Base-by-base conservation (phyloP, 1,139 yeast species). In the Blastobotrys apis region DNA sequence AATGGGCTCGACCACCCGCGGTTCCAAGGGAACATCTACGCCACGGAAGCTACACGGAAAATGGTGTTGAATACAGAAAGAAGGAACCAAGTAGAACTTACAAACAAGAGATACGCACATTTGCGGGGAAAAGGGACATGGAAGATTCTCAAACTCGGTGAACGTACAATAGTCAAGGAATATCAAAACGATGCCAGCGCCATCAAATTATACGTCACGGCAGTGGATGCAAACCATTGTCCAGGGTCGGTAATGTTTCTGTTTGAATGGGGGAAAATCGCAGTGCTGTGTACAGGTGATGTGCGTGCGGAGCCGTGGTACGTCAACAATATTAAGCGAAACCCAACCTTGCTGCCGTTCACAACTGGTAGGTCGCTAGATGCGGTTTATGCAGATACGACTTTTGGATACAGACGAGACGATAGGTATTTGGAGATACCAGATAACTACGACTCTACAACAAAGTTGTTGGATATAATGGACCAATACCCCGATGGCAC, bases 221-320 rank as follows among this genome's bases (percentile, higher is more conserved):
- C 65, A 4, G 45, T 67, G 5, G 63, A 59, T 27, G 63, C 53
- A 25, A 73, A 79, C 53, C 86, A 80, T 53, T 80, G 85, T 53
- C 80, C 83, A 3, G 86, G 85, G 1, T 69, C 83, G 2, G 66
- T 69, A 4, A 77, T 80, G 81, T 73, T 76, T 47, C 64, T 80
- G 32, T 51, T 80, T 1, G 77, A 78, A 51, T 58, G 65, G 2
- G 37, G 45, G 0, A 35, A 39, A 16, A 57, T 53, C 12, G 58
- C 75, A 0, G 72, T 78, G 1, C 59, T 80, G 3, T 64, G 71
- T 16, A 79, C 84, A 0, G 86, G 85, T 2, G 85, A 80, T 53
- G 49, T 78, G 8, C 63, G 84, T 29, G 81, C 81, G 1, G 85
- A 80, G 53, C 39, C 54, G 0, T 75, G 80, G 78, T 78, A 79